phyloP scores from a whole-genome alignment of 371 early-diverging fungal genomes.

The Coemansia sp. region DNA sequence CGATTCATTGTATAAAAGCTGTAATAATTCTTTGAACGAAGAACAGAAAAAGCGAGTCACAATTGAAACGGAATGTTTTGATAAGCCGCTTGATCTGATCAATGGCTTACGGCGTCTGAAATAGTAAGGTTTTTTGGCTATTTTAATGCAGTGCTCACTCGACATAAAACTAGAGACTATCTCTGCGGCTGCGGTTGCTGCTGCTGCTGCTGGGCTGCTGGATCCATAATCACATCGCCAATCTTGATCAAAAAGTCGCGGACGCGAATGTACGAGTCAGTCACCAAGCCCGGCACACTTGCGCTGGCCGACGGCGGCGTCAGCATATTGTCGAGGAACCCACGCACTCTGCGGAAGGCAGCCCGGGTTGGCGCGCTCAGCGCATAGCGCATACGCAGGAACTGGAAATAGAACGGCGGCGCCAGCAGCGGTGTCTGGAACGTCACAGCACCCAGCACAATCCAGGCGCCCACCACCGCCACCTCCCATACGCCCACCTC shows the following conservation, averaged over 20 bases:
- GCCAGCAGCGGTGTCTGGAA: slow-evolving; percentile 70
- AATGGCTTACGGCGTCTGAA: background rate
- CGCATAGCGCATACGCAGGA: slow-evolving; percentile 82
- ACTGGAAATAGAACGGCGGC: slow-evolving; percentile 77
- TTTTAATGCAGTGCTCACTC: background rate
- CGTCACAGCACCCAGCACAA: slow-evolving; percentile 65
- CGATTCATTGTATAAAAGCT: background rate
- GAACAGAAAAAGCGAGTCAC: background rate
- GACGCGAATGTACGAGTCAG: slow-evolving; percentile 57
- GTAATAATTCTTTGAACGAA: background rate
- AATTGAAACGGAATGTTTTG: background rate
- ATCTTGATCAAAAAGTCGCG: slow-evolving; percentile 59
- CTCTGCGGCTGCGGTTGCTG: slow-evolving; percentile 10
- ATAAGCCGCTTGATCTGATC: background rate
- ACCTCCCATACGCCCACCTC: slow-evolving; percentile 80
- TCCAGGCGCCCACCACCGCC: slow-evolving; percentile 68
- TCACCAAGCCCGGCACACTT: slow-evolving; percentile 59
- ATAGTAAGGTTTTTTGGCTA: background rate
- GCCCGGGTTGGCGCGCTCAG: slow-evolving; percentile 67
- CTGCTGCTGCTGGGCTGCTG: slow-evolving; percentile 25
- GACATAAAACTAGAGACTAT: background rate
- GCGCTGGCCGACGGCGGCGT: slow-evolving; percentile 59
- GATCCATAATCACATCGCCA: slow-evolving; percentile 52
- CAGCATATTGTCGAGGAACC: slow-evolving; percentile 56
- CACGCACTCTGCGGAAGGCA: slow-evolving; percentile 61